Percentiles rank a stretch among this genome's conserved stretches.
These are phyloP conservation scores for Aspergillus arachidicola DNA, from an alignment of 2,329 filamentous ascomycete genomes.

Conservation along the genomic window DNA sequence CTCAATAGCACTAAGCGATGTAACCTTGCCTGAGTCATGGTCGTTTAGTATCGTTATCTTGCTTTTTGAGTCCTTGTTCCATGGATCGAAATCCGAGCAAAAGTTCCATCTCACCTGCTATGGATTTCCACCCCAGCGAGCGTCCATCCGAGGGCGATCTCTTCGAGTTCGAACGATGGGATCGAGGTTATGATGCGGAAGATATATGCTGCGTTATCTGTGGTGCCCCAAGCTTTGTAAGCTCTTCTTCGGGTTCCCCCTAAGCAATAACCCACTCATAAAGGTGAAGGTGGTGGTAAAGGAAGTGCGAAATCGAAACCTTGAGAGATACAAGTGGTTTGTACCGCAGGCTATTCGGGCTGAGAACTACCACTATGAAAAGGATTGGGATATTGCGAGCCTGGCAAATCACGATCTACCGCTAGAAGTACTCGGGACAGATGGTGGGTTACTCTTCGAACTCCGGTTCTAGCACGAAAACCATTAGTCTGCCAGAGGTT, in stretches of 20 bases:
- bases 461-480: too few relatives aligned
- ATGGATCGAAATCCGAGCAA: neutral
- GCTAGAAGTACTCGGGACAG: neutral
- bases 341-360: neutral
- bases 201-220: neutral
- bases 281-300: neutral
- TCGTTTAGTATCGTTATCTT: neutral
- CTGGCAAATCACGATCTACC: neutral
- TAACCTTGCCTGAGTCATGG: constrained; percentile 1
- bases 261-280: neutral
- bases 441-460: neutral
- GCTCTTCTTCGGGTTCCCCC: neutral
- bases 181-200: neutral
- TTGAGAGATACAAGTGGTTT: constrained; percentile 1
- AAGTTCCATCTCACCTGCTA: neutral
- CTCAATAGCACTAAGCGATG: neutral
- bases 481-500: neutral
- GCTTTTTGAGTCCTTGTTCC: neutral
- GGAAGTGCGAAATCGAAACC: neutral
- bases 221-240: neutral
- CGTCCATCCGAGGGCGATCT: neutral
- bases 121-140: neutral
- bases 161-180: neutral
- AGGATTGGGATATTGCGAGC: neutral
- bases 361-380: neutral